Conservation (phyloP, 345 rosid genomes). For the Euclidium syriacum region DNA sequence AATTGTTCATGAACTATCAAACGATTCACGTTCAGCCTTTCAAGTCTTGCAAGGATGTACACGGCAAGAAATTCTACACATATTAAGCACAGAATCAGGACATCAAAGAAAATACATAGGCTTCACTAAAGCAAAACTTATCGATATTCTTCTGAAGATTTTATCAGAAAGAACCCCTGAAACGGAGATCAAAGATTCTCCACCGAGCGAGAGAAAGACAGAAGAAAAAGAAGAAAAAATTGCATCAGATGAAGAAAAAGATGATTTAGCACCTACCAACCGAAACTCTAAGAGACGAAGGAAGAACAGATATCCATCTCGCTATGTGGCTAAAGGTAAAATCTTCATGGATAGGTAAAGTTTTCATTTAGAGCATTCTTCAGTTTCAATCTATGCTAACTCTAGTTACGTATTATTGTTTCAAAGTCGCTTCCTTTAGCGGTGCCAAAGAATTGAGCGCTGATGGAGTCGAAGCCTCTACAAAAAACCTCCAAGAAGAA, state of each 20-base stretch:
- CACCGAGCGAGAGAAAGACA: too few relatives aligned
- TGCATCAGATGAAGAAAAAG: slow-evolving; percentile 32
- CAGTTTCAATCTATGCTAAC: slow-evolving; percentile 18
- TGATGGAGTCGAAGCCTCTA: slow-evolving; percentile 42
- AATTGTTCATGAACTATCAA: slow-evolving; percentile 46
- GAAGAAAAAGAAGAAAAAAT: background rate
- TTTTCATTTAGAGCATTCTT: background rate
- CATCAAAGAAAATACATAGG: slow-evolving; percentile 50
- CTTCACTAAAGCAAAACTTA: slow-evolving; percentile 45
- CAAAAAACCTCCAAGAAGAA: slow-evolving; percentile 13
- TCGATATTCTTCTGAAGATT: slow-evolving; percentile 43
- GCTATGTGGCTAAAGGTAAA: background rate
- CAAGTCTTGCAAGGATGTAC: slow-evolving; percentile 46
- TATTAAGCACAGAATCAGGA: slow-evolving; percentile 54
- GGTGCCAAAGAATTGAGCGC: slow-evolving; percentile 35
- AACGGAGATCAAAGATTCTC: too few relatives aligned
- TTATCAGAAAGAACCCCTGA: slow-evolving; percentile 35
- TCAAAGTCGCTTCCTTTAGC: slow-evolving; percentile 45
- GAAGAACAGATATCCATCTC: slow-evolving; percentile 12
- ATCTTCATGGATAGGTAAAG: too few relatives aligned
- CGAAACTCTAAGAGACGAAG: slow-evolving; percentile 6
- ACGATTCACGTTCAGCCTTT: slow-evolving; percentile 35
- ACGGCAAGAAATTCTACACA: slow-evolving; percentile 48
- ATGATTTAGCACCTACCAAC: background rate
- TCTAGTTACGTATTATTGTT: slow-evolving; percentile 52